A percentile compares a stretch with the other conserved stretches of the same genome.
Evolutionary conservation across 768 basidiomycete genomes (phyloP).

Genomic region (Cantharellus anzutake): DNA sequence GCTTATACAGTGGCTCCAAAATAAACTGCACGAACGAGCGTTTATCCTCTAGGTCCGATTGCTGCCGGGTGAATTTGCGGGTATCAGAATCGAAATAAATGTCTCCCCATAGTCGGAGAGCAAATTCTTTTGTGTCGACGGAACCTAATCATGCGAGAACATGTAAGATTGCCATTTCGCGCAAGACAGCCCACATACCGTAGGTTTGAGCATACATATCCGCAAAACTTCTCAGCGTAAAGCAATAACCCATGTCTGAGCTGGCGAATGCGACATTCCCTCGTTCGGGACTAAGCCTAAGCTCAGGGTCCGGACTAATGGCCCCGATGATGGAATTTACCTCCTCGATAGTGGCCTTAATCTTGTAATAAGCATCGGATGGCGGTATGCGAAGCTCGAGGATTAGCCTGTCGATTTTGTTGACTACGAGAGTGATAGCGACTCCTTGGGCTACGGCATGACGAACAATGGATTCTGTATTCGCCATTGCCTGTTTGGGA

Average conservation of each 20-base stretch:
- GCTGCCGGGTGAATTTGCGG: conserved; percentile 80
- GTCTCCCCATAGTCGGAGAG: conserved; percentile 91
- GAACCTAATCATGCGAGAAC: conserved; percentile 27
- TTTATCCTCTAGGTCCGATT: conserved; percentile 53
- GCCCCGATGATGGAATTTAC: conserved; percentile 89
- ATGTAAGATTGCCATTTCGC: not conserved
- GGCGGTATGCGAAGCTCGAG: conserved; percentile 93
- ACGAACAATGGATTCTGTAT: conserved; percentile 71
- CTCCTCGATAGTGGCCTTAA: conserved; percentile 97
- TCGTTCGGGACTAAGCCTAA: conserved; percentile 80
- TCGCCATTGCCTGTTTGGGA: conserved; percentile 64
- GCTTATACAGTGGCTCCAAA: conserved; percentile 88
- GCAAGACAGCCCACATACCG: conserved; percentile 27
- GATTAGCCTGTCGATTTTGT: conserved; percentile 95
- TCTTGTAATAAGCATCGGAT: conserved; percentile 93
- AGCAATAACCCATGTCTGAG: conserved; percentile 95
- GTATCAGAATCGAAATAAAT: conserved; percentile 78
- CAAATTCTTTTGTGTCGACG: conserved; percentile 70
- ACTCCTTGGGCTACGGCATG: conserved; percentile 80
- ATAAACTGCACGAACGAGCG: conserved; percentile 93
- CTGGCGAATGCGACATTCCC: conserved; percentile 97
- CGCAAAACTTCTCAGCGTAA: conserved; percentile 85
- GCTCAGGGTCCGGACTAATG: conserved; percentile 75
- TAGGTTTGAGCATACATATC: conserved; percentile 92
- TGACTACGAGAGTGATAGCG: conserved; percentile 82